These are phyloP conservation scores for Toxoplasma gondii DNA, from an alignment of 169 alveolate genomes.

Conservation along the genomic window DNA sequence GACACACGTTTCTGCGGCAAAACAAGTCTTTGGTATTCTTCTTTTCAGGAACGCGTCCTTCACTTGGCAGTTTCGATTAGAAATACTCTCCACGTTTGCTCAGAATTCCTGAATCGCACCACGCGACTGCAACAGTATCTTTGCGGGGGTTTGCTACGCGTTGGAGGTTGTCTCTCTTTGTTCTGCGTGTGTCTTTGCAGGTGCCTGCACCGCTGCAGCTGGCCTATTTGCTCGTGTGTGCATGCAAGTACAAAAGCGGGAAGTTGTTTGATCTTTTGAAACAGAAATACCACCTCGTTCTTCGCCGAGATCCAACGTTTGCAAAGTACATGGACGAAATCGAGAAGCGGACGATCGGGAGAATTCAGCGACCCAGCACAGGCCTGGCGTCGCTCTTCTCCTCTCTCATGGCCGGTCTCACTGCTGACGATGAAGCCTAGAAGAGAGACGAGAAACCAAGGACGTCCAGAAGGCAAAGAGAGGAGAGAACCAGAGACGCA, in stretches of 20 bases:
- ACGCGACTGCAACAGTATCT: too few species aligned
- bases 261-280: not conserved
- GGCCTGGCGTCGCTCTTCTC: slow-evolving; percentile 37
- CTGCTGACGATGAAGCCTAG: not conserved
- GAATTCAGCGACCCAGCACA: not conserved
- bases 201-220: slow-evolving; percentile 40
- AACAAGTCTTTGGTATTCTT: too few species aligned
- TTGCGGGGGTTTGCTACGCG: too few species aligned
- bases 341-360: not conserved
- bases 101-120: too few species aligned
- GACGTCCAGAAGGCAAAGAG: not conserved
- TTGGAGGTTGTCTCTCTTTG: too few species aligned
- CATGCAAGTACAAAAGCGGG: slow-evolving; percentile 30
- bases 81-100: too few species aligned
- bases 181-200: not conserved
- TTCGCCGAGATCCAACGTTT: not conserved
- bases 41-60: too few species aligned
- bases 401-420: not conserved
- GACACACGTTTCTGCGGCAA: too few species aligned
- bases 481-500: not conserved
- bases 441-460: not conserved
- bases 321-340: slow-evolving; percentile 27
- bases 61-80: too few species aligned
- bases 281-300: slow-evolving; percentile 20
- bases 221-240: slow-evolving; percentile 19